Evolutionary conservation across 306 rosid species (phyloP).

Genomic region (Chamaecrista fasciculata): DNA sequence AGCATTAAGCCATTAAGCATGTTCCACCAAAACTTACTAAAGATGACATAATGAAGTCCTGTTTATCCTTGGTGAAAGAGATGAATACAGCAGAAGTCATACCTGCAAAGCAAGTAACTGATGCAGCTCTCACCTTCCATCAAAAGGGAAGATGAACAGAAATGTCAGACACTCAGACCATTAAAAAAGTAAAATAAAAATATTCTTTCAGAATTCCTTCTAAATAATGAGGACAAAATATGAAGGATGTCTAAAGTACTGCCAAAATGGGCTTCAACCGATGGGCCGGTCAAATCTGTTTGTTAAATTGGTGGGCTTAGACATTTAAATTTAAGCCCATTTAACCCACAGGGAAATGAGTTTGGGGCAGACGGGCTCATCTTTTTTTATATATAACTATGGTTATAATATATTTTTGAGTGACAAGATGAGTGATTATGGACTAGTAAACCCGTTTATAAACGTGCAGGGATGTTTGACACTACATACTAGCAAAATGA

Average conservation of each 20-base stretch:
- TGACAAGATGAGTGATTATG: too few relatives aligned
- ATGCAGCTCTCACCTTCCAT: slow-evolving; percentile 87
- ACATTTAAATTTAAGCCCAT: too few relatives aligned
- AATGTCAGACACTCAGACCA: slow-evolving; percentile 4
- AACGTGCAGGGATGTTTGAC: too few relatives aligned
- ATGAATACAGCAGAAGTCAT: slow-evolving; percentile 81
- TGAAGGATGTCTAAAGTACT: too few relatives aligned
- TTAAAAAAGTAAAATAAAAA: not conserved
- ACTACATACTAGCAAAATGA: not conserved
- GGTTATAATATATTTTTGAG: too few relatives aligned
- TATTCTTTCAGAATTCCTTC: not conserved
- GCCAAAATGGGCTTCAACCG: too few relatives aligned
- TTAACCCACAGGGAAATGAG: too few relatives aligned
- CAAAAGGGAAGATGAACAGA: slow-evolving; percentile 18
- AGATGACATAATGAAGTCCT: slow-evolving; percentile 59
- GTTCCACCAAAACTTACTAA: slow-evolving; percentile 53
- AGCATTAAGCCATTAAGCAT: slow-evolving; percentile 12
- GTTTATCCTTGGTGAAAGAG: slow-evolving; percentile 60
- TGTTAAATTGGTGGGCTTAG: too few relatives aligned
- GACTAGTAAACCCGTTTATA: too few relatives aligned
- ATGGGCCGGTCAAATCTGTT: too few relatives aligned
- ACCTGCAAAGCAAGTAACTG: slow-evolving; percentile 94
- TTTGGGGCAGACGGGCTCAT: too few relatives aligned
- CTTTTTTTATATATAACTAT: too few relatives aligned
- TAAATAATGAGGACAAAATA: not conserved